phyloP scores from a whole-genome alignment of 345 rosid species.

The Sapria himalayana region DNA sequence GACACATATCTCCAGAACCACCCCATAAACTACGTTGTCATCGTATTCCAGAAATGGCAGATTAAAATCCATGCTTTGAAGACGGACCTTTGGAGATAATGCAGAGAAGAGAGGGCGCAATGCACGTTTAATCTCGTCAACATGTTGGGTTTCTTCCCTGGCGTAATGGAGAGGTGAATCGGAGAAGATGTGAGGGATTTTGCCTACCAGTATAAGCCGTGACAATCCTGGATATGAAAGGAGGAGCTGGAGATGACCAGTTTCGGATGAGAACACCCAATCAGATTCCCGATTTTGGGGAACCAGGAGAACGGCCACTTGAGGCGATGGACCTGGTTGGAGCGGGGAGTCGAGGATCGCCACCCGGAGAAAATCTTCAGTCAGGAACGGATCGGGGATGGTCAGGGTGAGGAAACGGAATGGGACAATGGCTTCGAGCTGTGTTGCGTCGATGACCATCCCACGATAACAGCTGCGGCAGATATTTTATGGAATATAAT shows the following conservation, averaged over 20 bases:
- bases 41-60: constrained; percentile 38
- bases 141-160: constrained; percentile 6
- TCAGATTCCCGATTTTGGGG: constrained; percentile 51
- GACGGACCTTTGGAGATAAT: constrained; percentile 24
- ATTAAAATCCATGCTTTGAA: constrained; percentile 10
- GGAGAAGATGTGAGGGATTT: constrained; percentile 9
- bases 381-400: constrained; percentile 18
- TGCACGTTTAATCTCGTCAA: constrained; percentile 11
- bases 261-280: constrained; percentile 77
- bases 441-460: constrained; percentile 38
- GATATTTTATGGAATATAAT: too few relatives aligned
- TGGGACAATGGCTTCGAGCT: constrained; percentile 31
- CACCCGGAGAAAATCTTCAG: constrained; percentile 25
- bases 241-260: constrained; percentile 75
- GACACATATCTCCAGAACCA: constrained; percentile 23
- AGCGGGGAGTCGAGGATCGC: constrained; percentile 68
- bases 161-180: constrained; percentile 11
- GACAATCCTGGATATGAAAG: constrained; percentile 29
- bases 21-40: constrained; percentile 29
- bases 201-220: constrained; percentile 43
- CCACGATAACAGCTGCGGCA: too few relatives aligned
- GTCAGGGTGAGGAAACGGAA: constrained; percentile 63
- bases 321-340: constrained; percentile 11
- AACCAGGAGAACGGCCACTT: constrained; percentile 49
- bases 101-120: constrained; percentile 28